Evolutionary conservation across 2,329 filamentous ascomycete species (phyloP).

Genomic region (Exophiala oligosperma): DNA sequence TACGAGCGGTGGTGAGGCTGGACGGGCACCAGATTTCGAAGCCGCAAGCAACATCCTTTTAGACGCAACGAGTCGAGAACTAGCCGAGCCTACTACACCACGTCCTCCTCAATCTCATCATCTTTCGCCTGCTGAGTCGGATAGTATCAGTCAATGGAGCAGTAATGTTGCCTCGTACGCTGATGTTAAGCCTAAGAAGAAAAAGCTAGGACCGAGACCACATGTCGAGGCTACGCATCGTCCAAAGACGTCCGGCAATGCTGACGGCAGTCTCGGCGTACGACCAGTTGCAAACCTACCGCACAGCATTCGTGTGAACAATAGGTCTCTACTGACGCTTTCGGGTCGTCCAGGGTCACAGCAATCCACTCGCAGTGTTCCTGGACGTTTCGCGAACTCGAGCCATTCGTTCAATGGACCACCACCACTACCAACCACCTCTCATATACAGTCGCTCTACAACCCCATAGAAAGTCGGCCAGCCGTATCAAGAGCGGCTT

Average conservation of each 20-base stretch:
- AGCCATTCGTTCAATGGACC: constrained; percentile 13
- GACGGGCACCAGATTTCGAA: constrained; percentile 18
- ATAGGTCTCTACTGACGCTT: constrained; percentile 34
- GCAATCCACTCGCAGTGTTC: constrained; percentile 45
- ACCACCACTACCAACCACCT: constrained; percentile 26
- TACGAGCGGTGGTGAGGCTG: constrained; percentile 18
- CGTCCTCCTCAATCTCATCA: constrained; percentile 33
- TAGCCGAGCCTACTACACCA: constrained; percentile 8
- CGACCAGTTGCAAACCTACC: constrained; percentile 78
- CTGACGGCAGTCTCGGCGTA: constrained; percentile 44
- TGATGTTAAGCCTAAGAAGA: constrained; percentile 57
- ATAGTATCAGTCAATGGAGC: constrained; percentile 39
- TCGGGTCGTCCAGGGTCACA: constrained; percentile 47
- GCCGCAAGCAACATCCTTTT: constrained; percentile 19
- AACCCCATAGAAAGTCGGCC: constrained; percentile 20
- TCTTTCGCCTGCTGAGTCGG: constrained; percentile 46
- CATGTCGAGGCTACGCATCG: constrained; percentile 64
- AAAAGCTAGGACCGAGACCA: constrained; percentile 85
- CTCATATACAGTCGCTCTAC: constrained; percentile 16
- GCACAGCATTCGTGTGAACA: constrained; percentile 71
- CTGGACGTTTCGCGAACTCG: constrained; percentile 30
- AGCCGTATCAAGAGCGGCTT: constrained; percentile 17
- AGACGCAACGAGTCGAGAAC: constrained; percentile 10
- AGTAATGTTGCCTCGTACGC: constrained; percentile 44
- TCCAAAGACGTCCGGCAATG: constrained; percentile 57